A percentile compares a stretch with the other conserved stretches of the same genome.
Evolutionary conservation across 2,329 filamentous ascomycete species (phyloP).

Genomic region (Cryphonectria carpinicola): DNA sequence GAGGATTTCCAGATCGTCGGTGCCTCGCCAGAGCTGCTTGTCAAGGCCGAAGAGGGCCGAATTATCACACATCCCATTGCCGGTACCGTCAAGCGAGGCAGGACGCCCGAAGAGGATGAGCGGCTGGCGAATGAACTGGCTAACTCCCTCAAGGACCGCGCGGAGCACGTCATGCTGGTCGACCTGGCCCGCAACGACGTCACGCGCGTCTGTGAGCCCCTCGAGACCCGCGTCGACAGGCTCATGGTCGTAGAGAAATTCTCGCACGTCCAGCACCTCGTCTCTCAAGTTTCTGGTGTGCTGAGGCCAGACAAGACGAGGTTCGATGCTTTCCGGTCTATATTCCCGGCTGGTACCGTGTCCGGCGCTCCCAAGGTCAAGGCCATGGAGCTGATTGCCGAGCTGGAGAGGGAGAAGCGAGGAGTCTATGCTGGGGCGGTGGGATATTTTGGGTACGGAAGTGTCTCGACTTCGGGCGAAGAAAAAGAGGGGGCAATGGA

Average conservation of each 20-base stretch:
- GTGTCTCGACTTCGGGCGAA: slow-evolving; percentile 65
- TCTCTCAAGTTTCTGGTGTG: slow-evolving; percentile 93
- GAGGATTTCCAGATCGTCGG: slow-evolving; percentile 92
- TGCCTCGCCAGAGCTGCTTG: slow-evolving; percentile 90
- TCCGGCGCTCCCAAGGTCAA: slow-evolving; percentile 94
- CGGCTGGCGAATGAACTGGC: slow-evolving; percentile 76
- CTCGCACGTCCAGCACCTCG: slow-evolving; percentile 95
- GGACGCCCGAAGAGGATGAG: slow-evolving; percentile 79
- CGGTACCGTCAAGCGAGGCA: slow-evolving; percentile 88
- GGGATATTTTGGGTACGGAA: slow-evolving; percentile 91
- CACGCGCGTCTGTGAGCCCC: slow-evolving; percentile 91
- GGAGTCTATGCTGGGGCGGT: slow-evolving; percentile 96
- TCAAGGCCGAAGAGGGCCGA: slow-evolving; percentile 83
- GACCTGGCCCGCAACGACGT: slow-evolving; percentile 96
- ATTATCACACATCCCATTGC: slow-evolving; percentile 98
- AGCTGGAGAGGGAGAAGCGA: slow-evolving; percentile 90
- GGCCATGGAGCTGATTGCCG: slow-evolving; percentile 96
- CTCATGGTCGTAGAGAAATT: slow-evolving; percentile 95
- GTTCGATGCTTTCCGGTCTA: slow-evolving; percentile 94
- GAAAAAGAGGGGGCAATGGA: slow-evolving; percentile 87
- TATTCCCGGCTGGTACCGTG: slow-evolving; percentile 96
- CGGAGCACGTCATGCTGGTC: slow-evolving; percentile 97
- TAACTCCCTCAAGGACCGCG: slow-evolving; percentile 84
- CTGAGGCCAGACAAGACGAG: slow-evolving; percentile 81
- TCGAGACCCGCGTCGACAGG: slow-evolving; percentile 86